Percentiles rank a stretch among this genome's conserved stretches.
These are phyloP conservation scores for Pochonia chlamydosporia DNA, from an alignment of 2,329 filamentous ascomycete genomes.

Conservation along the genomic window DNA sequence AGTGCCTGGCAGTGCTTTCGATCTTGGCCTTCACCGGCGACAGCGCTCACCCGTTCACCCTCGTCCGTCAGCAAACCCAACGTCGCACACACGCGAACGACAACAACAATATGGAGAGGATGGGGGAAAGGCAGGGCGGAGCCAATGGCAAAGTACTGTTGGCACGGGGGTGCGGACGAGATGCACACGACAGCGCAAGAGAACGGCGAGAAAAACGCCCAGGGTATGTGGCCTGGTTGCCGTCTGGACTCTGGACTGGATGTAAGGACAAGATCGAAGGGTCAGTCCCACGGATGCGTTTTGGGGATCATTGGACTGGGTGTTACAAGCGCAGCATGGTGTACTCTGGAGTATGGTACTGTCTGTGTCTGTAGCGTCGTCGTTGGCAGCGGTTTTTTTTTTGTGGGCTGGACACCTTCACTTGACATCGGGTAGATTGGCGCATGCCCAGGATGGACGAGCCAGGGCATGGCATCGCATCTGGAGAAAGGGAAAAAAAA, in stretches of 20 bases:
- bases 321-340: not conserved
- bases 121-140: not conserved
- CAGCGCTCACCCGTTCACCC: no score
- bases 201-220: not conserved
- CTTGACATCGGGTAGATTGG: no score
- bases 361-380: no score
- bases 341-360: not conserved
- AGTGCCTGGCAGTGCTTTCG: no score
- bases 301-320: not conserved
- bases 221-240: not conserved
- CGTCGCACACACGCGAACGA: constrained; percentile 2
- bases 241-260: no score
- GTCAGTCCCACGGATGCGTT: not conserved
- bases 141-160: constrained; percentile 1
- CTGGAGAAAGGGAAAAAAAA: constrained; percentile 5
- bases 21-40: no score
- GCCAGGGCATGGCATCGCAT: not conserved
- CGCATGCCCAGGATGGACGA: no score
- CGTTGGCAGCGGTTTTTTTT: no score
- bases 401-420: no score
- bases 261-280: no score
- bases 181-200: constrained; percentile 2
- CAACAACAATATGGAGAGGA: not conserved
- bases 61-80: no score
- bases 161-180: not conserved